Evolutionary conservation across 495 filamentous ascomycete species (phyloP), one percentile per base, ranked within the genome.

Genomic region (Filosporella fistucella): DNA sequence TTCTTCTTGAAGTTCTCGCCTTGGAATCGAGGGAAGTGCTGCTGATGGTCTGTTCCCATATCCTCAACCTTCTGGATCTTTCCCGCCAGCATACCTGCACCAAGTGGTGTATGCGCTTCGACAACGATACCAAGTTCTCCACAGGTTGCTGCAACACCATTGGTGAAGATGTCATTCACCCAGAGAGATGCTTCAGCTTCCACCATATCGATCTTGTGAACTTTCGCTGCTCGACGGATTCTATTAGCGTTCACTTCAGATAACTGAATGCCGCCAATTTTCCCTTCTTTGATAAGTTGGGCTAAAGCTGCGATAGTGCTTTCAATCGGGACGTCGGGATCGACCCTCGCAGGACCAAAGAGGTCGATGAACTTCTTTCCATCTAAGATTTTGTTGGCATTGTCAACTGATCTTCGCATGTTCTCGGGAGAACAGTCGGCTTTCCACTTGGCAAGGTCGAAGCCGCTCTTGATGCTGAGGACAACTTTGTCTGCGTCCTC

Each of bases 161-260:
- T 91, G 4, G 76, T 63, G 13, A 91, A 63, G 36, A 83, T 79
- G 7, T 83, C 76, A 3, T 77, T 78, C 9, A 73, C 63, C 59
- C 74, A 89, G 25, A 95, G 61, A 9, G 82, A 87, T 48, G 93
- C 68, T 67, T 95, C 89, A 20, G 85, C 80, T 65, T 95, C 89
- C 14, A 93, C 86, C 2, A 75, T 76, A 2, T 72, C 74, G 48
- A 95, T 83, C 45, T 82, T 83, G 45, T 78, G 71, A 23, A 87
- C 63, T 54, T 83, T 81, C 34, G 72, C 72, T 49, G 89, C 89
- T 51, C 81, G 70, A 25, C 84, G 75, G 59, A 95, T 89, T 1
- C 86, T 90, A 30, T 80, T 70, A 5, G 83, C 86, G 38, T 74
- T 67, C 28, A 84, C 80, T 60, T 94, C 89, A 30, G 77, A 82